Evolutionary conservation across 2,329 filamentous ascomycete species (phyloP), one percentile per base, ranked within the genome.

Genomic region (Septoria linicola): DNA sequence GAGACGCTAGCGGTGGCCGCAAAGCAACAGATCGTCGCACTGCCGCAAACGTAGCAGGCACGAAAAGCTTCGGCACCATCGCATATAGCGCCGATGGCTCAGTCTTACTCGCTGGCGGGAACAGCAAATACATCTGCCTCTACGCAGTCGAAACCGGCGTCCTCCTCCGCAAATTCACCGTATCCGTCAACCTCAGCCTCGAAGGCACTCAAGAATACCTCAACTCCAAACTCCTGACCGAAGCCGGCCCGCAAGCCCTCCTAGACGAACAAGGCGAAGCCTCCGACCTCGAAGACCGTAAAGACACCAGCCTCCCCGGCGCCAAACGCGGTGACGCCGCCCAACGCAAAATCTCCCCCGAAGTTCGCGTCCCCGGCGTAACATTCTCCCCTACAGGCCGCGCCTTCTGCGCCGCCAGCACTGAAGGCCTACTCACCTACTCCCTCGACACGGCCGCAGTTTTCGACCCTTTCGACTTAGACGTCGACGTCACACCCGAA

Each of bases 41-140:
- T 2, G 93, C 93, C 2, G 93, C 93, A 39, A 97, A 95, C 64
- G 85, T 87, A 2, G 81, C 89, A 1, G 89, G 89, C 31, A 96
- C 89, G 35, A 99, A 99, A 69, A 87, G 83, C 59, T 99, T 96
- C 74, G 85, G 81, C 64, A 87, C 87, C 5, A 88, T 99, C 59
- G 83, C 82, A 47, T 99, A 97, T 73, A 96, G 90, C 68, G 87
- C 89, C 1, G 93, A 99, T 66, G 93, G 93, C 10, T 88, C 83
- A 56, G 96, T 93, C 63, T 77, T 99, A 8, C 76, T 99, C 34
- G 93, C 92, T 1, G 91, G 83, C 41, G 93, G 93, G 25, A 96
- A 93, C 76, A 96, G 90, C 83, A 99, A 99, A 74, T 96, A 95
- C 70, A 96, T 99, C 45, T 97, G 93, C 68, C 72, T 99, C 51